Percentiles rank a stretch among this genome's conserved stretches.
Conservation (phyloP, 805 yeast species). For the Candida ficus region DNA sequence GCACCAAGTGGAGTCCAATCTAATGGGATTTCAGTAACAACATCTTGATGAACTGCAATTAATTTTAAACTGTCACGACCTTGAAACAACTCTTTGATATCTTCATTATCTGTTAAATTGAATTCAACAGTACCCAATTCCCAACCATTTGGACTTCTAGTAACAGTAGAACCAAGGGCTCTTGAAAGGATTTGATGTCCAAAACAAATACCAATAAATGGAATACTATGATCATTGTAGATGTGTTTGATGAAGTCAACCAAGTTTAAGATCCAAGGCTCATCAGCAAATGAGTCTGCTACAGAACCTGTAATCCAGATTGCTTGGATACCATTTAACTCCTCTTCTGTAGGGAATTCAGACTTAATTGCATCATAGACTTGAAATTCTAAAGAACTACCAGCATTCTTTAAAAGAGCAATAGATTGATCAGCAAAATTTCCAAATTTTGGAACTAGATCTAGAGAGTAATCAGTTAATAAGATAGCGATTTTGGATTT, state of each 20-base stretch:
- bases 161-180: conserved; percentile 57
- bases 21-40: conserved; percentile 40
- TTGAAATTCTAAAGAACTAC: conserved; percentile 21
- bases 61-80: conserved; percentile 29
- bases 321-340: conserved; percentile 29
- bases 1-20: conserved; percentile 41
- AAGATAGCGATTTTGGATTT: conserved; percentile 16
- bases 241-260: conserved; percentile 29
- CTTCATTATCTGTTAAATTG: conserved; percentile 37
- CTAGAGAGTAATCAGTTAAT: conserved; percentile 22
- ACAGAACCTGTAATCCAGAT: conserved; percentile 52
- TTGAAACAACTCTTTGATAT: conserved; percentile 24
- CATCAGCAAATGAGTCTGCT: conserved; percentile 38
- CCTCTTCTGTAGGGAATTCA: conserved; percentile 24
- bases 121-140: conserved; percentile 62
- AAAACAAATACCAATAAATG: conserved; percentile 71
- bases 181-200: conserved; percentile 80
- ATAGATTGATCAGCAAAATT: conserved; percentile 48
- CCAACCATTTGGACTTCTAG: conserved; percentile 59
- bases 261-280: conserved; percentile 38
- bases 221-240: conserved; percentile 21
- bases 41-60: conserved; percentile 57
- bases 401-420: conserved; percentile 27
- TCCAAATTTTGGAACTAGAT: conserved; percentile 33
- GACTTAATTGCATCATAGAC: conserved; percentile 34